Base-by-base conservation (phyloP, 2,329 filamentous ascomycete species). In the Ceratocystis destructans region DNA sequence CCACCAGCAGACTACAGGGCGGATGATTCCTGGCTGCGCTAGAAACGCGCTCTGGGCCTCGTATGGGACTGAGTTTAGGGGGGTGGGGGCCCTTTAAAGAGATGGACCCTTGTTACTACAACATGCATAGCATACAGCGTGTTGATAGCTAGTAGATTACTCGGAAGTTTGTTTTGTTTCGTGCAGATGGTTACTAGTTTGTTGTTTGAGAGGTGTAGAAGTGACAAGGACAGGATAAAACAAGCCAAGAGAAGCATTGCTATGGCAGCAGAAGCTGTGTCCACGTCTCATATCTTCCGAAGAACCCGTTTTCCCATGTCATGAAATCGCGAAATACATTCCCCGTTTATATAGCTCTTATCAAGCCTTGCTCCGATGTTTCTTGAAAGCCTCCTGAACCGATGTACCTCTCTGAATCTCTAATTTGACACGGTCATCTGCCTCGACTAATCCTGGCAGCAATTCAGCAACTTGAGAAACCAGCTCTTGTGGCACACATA, bases 381-480 rank as follows among this genome's bases (percentile, higher is more conserved):
- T 80, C 73, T 80, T 79, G 71, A 91, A 89, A 2, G 87, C 85
- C 69, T 88, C 86, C 65, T 81, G 79, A 20, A 89, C 84, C 22
- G 79, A 82, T 71, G 81, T 78, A 7, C 87, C 87, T 46, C 77
- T 75, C 61, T 78, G 73, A n/a, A 90, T 85, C 70, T 87, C 87
- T 61, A 80, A 78, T 73, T 82, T 85, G n/a, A 85, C 83, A 72
- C 78, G 79, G 62, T 82, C 80, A 72, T 87, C 85, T 48, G 83
- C 82, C 4, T 72, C 70, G 5, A 74, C 74, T 46, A 80, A 72
- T 67, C 71, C 67, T 68, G 85, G 84, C 70, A 87, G 77, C 69
- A 89, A 71, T 62, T 82, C 81, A 12, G 89, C 71, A 22, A 89
- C 82, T 61, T 81, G 79, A 10, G 79, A 77, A 8, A 90, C 73